Conservation (phyloP, 2,329 filamentous ascomycete species). For the Aspergillus sergii region DNA sequence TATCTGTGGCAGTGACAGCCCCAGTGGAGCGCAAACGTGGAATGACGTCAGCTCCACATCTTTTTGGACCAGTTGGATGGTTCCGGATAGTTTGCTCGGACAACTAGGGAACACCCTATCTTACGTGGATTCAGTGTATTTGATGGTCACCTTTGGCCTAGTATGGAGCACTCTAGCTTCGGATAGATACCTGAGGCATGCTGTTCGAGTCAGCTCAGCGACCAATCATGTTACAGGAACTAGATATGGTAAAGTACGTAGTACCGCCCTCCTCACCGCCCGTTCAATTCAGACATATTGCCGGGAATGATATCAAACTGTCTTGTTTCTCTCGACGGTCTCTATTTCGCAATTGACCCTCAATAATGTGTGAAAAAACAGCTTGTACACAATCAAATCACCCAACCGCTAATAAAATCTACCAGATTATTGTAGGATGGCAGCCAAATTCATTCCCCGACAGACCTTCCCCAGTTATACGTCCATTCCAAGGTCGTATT, state of each 20-base stretch:
- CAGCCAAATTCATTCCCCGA: conserved; percentile 69
- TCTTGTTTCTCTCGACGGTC: neutral
- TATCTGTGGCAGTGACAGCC: neutral
- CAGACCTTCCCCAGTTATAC: conserved; percentile 70
- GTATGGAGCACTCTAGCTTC: neutral
- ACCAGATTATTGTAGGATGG: conserved; percentile 20
- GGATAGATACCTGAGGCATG: neutral
- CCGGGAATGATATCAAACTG: neutral
- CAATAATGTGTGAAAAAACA: conserved; percentile 4
- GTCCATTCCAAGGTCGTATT: conserved; percentile 86
- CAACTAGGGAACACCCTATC: neutral
- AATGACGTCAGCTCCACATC: neutral
- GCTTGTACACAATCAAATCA: conserved; percentile 1
- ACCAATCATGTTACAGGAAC: neutral
- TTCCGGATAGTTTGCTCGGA: neutral
- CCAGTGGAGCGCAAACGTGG: neutral
- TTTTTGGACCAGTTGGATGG: neutral
- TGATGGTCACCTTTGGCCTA: no score
- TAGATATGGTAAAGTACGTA: neutral
- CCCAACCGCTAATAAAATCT: neutral
- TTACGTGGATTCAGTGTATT: neutral
- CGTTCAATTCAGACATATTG: neutral
- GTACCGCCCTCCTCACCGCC: conserved; percentile 15
- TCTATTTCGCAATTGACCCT: neutral
- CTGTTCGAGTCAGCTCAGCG: neutral